These are phyloP conservation scores for Colletotrichum plurivorum DNA, from an alignment of 2,329 filamentous ascomycete genomes.

Conservation along the genomic window DNA sequence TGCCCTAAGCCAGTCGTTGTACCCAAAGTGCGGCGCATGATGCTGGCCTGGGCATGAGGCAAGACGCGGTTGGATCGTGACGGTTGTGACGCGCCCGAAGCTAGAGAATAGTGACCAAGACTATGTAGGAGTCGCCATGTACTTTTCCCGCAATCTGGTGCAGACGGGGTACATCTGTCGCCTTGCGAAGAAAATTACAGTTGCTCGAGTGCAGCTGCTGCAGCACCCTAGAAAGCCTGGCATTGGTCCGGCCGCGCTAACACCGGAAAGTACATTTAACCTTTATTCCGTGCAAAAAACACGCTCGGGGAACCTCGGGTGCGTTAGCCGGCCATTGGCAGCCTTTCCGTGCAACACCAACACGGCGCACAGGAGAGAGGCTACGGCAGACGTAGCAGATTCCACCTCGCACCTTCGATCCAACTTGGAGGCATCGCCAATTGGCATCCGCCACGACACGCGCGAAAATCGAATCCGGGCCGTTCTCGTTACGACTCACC, in stretches of 20 bases:
- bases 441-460: constrained; percentile 38
- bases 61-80: constrained; percentile 24
- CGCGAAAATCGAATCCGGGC: constrained; percentile 26
- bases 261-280: not conserved
- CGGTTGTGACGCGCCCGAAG: constrained; percentile 1
- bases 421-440: constrained; percentile 36
- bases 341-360: constrained; percentile 39
- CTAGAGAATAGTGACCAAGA: not conserved
- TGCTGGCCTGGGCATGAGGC: not conserved
- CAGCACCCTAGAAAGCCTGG: constrained; percentile 7
- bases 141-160: not conserved
- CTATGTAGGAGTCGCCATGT: not conserved
- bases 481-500: constrained; percentile 3
- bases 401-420: constrained; percentile 32
- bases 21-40: too few species aligned
- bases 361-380: constrained; percentile 37
- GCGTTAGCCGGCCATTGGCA: constrained; percentile 30
- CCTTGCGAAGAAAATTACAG: constrained; percentile 17
- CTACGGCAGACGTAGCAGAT: constrained; percentile 37
- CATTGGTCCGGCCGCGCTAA: constrained; percentile 29
- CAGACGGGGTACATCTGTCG: constrained; percentile 2
- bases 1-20: too few species aligned
- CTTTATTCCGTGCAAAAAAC: not conserved
- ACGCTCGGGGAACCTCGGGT: not conserved
- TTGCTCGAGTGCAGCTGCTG: not conserved